Evolutionary conservation across 495 filamentous ascomycete species (phyloP).

Genomic region (Podospora pseudocomata): DNA sequence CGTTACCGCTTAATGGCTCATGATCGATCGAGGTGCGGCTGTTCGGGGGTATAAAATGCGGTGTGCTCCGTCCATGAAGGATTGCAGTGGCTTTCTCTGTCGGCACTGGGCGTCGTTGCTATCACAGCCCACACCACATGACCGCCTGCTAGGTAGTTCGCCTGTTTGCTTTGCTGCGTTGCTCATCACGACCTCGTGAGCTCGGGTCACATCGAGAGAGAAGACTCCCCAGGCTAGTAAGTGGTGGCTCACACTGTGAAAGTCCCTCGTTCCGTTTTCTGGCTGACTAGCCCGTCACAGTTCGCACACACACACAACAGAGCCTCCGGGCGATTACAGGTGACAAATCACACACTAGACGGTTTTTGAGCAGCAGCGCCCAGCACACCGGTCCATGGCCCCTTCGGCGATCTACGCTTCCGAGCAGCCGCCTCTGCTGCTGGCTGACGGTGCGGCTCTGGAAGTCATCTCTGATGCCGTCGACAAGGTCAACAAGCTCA

Average conservation of each 20-base stretch:
- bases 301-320: neutral
- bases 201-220: no score
- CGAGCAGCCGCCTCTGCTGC: conserved; percentile 13
- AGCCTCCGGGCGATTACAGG: neutral
- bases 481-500: conserved; percentile 77
- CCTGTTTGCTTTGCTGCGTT: neutral
- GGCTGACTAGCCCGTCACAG: neutral
- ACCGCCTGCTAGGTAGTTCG: no score
- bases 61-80: neutral
- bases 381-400: conserved; percentile 8
- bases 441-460: conserved; percentile 65
- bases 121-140: neutral
- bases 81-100: neutral
- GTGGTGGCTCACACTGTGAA: neutral
- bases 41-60: neutral
- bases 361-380: neutral
- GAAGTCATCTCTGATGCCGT: conserved; percentile 76
- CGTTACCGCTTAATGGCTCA: neutral
- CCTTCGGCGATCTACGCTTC: conserved; percentile 21
- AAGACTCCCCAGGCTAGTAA: neutral
- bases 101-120: neutral
- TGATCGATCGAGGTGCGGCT: neutral
- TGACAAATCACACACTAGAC: neutral
- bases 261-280: neutral
- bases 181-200: neutral